A percentile compares a stretch with the other conserved stretches of the same genome.
phyloP scores from a whole-genome alignment of 177 flowering plant species.

The Vitis hybrid region DNA sequence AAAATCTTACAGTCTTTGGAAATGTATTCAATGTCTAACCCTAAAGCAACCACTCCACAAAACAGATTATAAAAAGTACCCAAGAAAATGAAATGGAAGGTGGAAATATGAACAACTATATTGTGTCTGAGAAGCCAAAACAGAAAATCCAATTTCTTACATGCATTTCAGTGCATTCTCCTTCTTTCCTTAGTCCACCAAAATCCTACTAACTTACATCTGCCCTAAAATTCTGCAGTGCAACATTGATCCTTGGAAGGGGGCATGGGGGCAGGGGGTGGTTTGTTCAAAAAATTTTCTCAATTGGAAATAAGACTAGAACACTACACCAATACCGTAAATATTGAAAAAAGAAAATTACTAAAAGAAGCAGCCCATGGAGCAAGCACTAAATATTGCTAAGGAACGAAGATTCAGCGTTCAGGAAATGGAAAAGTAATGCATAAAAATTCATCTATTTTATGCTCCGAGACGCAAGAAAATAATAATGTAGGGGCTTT shows the following conservation, averaged over 20 bases:
- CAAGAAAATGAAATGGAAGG: too few relatives aligned
- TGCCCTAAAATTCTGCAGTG: neutral
- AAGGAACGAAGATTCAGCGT: neutral
- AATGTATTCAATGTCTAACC: too few relatives aligned
- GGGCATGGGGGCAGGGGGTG: too few relatives aligned
- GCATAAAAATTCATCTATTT: neutral
- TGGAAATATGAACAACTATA: too few relatives aligned
- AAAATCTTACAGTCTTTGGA: too few relatives aligned
- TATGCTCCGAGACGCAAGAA: neutral
- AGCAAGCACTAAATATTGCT: neutral
- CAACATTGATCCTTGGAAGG: neutral
- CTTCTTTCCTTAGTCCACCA: neutral
- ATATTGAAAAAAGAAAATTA: neutral
- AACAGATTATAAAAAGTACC: too few relatives aligned
- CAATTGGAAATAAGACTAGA: neutral
- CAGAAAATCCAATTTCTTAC: too few relatives aligned
- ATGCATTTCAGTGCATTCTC: neutral
- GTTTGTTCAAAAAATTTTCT: too few relatives aligned
- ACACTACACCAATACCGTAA: neutral
- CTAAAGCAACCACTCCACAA: too few relatives aligned
- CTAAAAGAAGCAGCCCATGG: too few relatives aligned
- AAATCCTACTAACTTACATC: too few relatives aligned
- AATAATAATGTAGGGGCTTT: neutral
- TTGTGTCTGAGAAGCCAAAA: too few relatives aligned
- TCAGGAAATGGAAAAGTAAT: neutral